A percentile compares a stretch with the other conserved stretches of the same genome.
Conservation (phyloP, 345 rosid species). For the Capsella bursapastoris region DNA sequence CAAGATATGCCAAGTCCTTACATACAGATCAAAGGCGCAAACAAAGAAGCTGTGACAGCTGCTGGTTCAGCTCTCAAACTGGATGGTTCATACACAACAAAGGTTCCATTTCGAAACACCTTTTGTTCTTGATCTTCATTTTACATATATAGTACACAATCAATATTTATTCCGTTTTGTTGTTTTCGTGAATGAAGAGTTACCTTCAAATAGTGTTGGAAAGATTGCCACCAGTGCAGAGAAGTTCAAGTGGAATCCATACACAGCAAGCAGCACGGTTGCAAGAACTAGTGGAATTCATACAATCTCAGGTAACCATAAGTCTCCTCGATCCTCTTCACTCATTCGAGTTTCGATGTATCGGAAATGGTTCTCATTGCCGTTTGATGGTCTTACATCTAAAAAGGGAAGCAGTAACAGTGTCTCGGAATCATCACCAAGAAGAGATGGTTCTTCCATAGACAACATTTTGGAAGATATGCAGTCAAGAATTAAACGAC, state of each 20-base stretch:
- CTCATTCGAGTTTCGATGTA: constrained; percentile 10
- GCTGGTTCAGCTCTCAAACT: constrained; percentile 90
- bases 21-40: constrained; percentile 94
- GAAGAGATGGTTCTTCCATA: constrained; percentile 68
- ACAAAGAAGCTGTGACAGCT: constrained; percentile 89
- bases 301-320: constrained; percentile 82
- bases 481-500: constrained; percentile 86
- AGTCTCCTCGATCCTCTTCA: constrained; percentile 12
- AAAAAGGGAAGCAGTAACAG: constrained; percentile 68
- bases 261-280: constrained; percentile 79
- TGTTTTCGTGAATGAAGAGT: constrained; percentile 50
- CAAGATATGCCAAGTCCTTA: constrained; percentile 82
- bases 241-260: constrained; percentile 79
- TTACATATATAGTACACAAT: neutral
- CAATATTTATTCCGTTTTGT: neutral
- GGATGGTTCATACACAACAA: constrained; percentile 94
- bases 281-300: constrained; percentile 89
- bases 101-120: constrained; percentile 54
- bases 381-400: neutral
- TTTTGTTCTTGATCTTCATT: constrained; percentile 12
- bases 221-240: constrained; percentile 68
- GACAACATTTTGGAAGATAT: constrained; percentile 85
- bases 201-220: constrained; percentile 92
- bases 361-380: constrained; percentile 8
- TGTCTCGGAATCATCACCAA: constrained; percentile 77